Conservation (phyloP, 2,329 filamentous ascomycete genomes). For the Colletotrichum plurivorum region DNA sequence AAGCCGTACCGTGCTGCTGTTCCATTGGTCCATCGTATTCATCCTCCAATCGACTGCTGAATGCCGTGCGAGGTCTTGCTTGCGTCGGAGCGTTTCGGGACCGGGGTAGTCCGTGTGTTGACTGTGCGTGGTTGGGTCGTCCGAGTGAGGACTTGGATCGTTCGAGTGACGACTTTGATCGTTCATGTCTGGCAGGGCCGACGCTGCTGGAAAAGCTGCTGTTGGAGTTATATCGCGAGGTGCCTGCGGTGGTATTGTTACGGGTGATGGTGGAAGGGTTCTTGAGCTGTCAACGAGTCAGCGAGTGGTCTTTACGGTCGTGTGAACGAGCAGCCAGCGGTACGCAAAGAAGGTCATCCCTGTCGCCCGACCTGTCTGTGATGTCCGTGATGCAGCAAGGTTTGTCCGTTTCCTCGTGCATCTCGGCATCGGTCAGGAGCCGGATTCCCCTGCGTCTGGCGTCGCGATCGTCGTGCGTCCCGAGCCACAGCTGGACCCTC, state of each 20-base stretch:
- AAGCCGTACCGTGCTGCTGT: constrained; percentile 53
- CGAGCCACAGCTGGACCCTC: constrained; percentile 25
- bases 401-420: constrained; percentile 7
- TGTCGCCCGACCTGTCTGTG: constrained; percentile 25
- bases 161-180: constrained; percentile 66
- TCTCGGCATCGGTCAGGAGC: constrained; percentile 23
- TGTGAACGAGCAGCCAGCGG: constrained; percentile 2
- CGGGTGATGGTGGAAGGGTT: constrained; percentile 47
- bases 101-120: constrained; percentile 54
- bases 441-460: constrained; percentile 5
- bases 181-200: constrained; percentile 66
- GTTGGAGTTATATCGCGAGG: constrained; percentile 46
- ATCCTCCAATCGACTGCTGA: constrained; percentile 57
- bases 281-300: constrained; percentile 50
- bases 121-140: constrained; percentile 54
- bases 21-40: constrained; percentile 51
- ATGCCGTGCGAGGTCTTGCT: constrained; percentile 55
- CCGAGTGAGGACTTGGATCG: constrained; percentile 46
- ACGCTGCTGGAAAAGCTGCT: constrained; percentile 70
- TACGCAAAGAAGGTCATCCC: constrained; percentile 34
- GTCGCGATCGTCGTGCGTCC: constrained; percentile 3
- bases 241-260: constrained; percentile 52
- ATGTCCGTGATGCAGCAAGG: constrained; percentile 8
- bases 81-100: constrained; percentile 52
- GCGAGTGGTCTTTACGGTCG: constrained; percentile 6